Conservation (phyloP, 2,329 filamentous ascomycete species). For the Claviceps sp. region DNA sequence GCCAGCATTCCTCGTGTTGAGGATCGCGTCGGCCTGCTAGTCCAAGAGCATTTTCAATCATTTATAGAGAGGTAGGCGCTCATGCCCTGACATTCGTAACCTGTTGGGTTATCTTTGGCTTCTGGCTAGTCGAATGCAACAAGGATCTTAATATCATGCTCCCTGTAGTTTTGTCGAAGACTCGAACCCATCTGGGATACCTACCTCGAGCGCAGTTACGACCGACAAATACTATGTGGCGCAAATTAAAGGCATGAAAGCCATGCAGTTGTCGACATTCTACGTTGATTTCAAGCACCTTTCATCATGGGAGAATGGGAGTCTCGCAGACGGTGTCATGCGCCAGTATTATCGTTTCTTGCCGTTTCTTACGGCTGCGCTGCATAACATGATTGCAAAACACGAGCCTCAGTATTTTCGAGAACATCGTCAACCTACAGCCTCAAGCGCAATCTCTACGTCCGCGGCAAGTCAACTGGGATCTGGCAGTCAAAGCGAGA, state of each 20-base stretch:
- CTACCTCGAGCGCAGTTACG: slow-evolving; percentile 55
- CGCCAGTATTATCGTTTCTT: slow-evolving; percentile 90
- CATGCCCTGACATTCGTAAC: not conserved
- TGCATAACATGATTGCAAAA: slow-evolving; percentile 89
- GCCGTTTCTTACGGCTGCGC: slow-evolving; percentile 74
- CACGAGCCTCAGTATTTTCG: slow-evolving; percentile 90
- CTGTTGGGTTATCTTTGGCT: not conserved
- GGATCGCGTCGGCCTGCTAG: slow-evolving; percentile 60
- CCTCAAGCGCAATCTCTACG: slow-evolving; percentile 57
- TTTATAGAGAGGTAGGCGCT: slow-evolving; percentile 58
- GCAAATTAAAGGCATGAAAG: slow-evolving; percentile 65
- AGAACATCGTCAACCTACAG: slow-evolving; percentile 75
- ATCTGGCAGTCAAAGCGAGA: slow-evolving; percentile 49
- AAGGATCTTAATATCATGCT: not conserved
- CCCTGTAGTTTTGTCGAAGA: slow-evolving; percentile 51
- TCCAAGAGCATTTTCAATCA: slow-evolving; percentile 64
- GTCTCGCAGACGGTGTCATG: slow-evolving; percentile 73
- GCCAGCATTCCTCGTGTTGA: slow-evolving; percentile 55
- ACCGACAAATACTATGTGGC: slow-evolving; percentile 77
- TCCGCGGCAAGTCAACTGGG: slow-evolving; percentile 52
- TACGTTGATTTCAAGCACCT: slow-evolving; percentile 85
- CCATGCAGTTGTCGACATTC: slow-evolving; percentile 66
- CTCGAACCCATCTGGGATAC: slow-evolving; percentile 46
- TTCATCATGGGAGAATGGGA: slow-evolving; percentile 60
- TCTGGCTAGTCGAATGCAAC: not conserved